Conservation (phyloP, 805 yeast genomes). For the Yarrowia phangngaensis region DNA sequence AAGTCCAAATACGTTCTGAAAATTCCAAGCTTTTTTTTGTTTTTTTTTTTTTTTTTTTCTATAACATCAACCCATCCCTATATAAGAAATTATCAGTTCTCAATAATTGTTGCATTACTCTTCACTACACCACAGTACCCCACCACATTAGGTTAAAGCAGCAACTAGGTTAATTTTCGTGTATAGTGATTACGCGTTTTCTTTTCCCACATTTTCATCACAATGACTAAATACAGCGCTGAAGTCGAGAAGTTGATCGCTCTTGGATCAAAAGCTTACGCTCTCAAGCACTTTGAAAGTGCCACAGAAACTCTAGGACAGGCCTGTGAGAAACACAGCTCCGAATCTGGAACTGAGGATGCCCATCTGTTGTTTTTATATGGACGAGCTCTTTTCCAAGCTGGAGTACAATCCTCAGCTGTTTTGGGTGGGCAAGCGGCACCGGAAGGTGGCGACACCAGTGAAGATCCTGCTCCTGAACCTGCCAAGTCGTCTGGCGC, state of each 20-base stretch:
- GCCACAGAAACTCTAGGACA: constrained; percentile 69
- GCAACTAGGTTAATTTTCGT: no score
- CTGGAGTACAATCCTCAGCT: constrained; percentile 69
- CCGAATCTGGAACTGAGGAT: constrained; percentile 55
- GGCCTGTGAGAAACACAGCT: constrained; percentile 59
- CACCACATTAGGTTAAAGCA: no score
- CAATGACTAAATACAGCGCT: constrained; percentile 3
- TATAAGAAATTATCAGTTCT: no score
- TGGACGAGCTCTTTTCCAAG: constrained; percentile 74
- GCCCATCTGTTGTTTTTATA: constrained; percentile 67
- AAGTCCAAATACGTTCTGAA: no score
- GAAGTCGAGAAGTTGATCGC: constrained; percentile 49
- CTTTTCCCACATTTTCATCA: not conserved
- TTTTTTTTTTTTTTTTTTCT: no score
- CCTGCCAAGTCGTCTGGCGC: constrained; percentile 31
- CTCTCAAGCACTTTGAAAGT: constrained; percentile 59
- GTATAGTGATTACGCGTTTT: constrained; percentile 4
- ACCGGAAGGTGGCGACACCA: constrained; percentile 35
- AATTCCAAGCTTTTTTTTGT: no score
- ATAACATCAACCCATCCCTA: no score
- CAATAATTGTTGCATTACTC: no score
- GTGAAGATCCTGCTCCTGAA: constrained; percentile 27
- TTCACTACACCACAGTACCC: no score
- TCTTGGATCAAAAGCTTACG: constrained; percentile 62
- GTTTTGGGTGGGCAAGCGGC: constrained; percentile 58